Evolutionary conservation across 192 early-diverging fungal species (phyloP).

Genomic region (Podila verticillata): DNA sequence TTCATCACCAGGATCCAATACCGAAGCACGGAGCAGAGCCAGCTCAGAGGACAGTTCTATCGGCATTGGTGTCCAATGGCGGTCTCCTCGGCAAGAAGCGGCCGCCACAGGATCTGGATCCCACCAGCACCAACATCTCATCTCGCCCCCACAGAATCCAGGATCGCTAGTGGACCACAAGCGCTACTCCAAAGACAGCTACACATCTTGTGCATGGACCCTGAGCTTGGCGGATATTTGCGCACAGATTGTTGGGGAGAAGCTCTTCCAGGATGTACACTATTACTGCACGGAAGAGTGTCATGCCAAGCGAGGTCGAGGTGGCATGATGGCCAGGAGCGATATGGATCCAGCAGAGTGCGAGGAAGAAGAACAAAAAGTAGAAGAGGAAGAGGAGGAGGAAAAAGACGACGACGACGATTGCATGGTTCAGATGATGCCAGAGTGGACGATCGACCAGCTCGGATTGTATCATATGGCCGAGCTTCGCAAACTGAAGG

Average conservation of each 20-base stretch:
- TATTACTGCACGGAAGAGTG: constrained; percentile 25
- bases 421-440: constrained; percentile 28
- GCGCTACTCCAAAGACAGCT: constrained; percentile 40
- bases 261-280: constrained; percentile 25
- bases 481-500: constrained; percentile 4
- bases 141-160: constrained; percentile 10
- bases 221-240: constrained; percentile 39
- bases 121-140: neutral
- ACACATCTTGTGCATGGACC: constrained; percentile 43
- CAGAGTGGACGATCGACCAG: constrained; percentile 30
- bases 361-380: neutral
- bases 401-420: constrained; percentile 1
- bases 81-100: too few relatives aligned
- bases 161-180: constrained; percentile 23
- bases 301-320: constrained; percentile 9
- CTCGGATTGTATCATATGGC: constrained; percentile 17
- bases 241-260: constrained; percentile 35
- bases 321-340: neutral
- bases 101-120: neutral
- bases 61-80: constrained; percentile 10
- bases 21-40: neutral
- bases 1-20: neutral
- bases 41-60: neutral
- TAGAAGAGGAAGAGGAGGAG: neutral
- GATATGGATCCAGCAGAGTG: neutral